A percentile compares a stretch with the other conserved stretches of the same genome.
Conservation (phyloP, 257 asterid species). For the Salvia rosmarinus region DNA sequence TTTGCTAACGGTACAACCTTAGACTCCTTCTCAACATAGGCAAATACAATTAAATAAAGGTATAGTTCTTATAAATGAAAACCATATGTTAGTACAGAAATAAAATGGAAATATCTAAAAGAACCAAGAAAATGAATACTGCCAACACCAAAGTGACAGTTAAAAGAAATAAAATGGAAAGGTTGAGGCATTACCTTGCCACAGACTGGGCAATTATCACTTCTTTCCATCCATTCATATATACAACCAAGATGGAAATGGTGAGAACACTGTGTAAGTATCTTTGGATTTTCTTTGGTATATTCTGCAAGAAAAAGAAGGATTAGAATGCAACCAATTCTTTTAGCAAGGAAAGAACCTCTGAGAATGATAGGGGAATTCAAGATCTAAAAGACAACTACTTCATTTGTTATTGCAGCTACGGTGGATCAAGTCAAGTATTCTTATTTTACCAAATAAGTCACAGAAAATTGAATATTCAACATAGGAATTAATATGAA, state of each 20-base stretch:
- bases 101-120: background rate
- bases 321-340: slow-evolving; percentile 26
- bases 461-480: background rate
- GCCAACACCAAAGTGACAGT: background rate
- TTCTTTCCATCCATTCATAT: slow-evolving; percentile 78
- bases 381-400: slow-evolving; percentile 10
- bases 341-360: slow-evolving; percentile 15
- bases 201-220: slow-evolving; percentile 69
- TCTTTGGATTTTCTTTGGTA: slow-evolving; percentile 61
- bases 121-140: slow-evolving; percentile 8
- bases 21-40: background rate
- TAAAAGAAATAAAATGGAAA: background rate
- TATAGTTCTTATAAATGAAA: background rate
- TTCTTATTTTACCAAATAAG: background rate
- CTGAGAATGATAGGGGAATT: background rate
- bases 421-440: slow-evolving; percentile 10
- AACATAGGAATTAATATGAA: background rate
- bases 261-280: slow-evolving; percentile 59
- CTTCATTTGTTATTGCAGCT: background rate
- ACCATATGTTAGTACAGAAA: background rate
- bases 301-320: slow-evolving; percentile 51
- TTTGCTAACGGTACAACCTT: background rate
- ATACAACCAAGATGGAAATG: slow-evolving; percentile 78
- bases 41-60: slow-evolving; percentile 5
- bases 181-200: slow-evolving; percentile 49